Conservation (phyloP, 1,284 basidiomycete genomes). For the Melanopsichium pennsylvanicum region DNA sequence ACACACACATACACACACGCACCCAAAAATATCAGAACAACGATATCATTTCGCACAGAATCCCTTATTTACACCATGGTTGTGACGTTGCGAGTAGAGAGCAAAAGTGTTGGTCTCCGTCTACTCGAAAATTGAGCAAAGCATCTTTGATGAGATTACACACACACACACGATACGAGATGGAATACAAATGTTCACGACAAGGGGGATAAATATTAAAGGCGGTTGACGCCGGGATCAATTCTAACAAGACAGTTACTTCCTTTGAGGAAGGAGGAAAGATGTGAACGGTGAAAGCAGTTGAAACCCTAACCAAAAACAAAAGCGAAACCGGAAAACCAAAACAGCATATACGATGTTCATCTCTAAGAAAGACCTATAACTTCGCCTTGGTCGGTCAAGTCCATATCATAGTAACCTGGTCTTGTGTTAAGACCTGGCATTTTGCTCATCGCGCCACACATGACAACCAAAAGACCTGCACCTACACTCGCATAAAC, state of each 20-base stretch:
- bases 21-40: conserved; percentile 42
- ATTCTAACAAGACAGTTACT: too few relatives aligned
- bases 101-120: too few relatives aligned
- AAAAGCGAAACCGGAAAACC: not conserved
- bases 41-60: conserved; percentile 42
- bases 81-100: too few relatives aligned
- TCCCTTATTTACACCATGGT: too few relatives aligned
- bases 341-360: not conserved
- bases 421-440: conserved; percentile 93
- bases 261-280: too few relatives aligned
- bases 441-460: conserved; percentile 80
- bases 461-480: conserved; percentile 91
- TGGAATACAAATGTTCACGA: not conserved
- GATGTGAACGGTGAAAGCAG: conserved; percentile 10
- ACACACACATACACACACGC: conserved; percentile 11
- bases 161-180: not conserved
- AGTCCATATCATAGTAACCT: conserved; percentile 69
- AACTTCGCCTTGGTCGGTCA: conserved; percentile 65
- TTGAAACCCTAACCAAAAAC: conserved; percentile 6
- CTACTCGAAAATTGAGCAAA: too few relatives aligned
- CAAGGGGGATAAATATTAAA: conserved; percentile 1
- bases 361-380: conserved; percentile 63
- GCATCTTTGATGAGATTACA: too few relatives aligned
- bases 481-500: conserved; percentile 91
- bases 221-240: conserved; percentile 23